Base-by-base conservation (phyloP, 345 rosid species). In the Acer campestre region DNA sequence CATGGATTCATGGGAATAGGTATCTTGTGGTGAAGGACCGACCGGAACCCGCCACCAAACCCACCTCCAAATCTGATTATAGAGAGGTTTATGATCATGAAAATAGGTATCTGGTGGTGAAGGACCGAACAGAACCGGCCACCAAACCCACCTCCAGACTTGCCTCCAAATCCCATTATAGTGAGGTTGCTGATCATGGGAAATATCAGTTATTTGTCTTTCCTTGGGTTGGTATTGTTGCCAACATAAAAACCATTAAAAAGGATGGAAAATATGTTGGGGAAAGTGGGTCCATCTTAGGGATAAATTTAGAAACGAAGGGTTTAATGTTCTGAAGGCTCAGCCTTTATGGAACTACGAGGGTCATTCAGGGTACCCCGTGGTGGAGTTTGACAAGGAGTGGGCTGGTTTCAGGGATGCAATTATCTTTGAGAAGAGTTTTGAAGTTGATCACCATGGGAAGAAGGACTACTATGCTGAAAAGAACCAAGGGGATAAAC, bases 181-280 rank as follows among this genome's bases (percentile, higher is more conserved):
- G 61, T 17, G 12, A 23, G 7, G 4, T 67, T n/a, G 48, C 44
- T 78, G 78, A 78, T 10, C 3, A 20, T 31, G 31, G 23, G 12
- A 27, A 29, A 23, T 68, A 80, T 11, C 77, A 68, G 51, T 44
- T 75, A 82, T 90, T 80, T 86, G 95, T 90, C 62, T 80, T 85
- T 85, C 97, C 97, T 27, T 89, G 92, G 85, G 80, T 79, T 79
- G 98, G 95, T 7, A 58, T 90, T 56, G 58, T 94, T 44, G 95
- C 95, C 0, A 94, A 93, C 78, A 76, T 94, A n/a, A 84, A 79
- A 74, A 89, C 88, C 0, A 72, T 74, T 14, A 0, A 77, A 18
- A 31, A 62, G 51, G 78, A 76, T 67, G 97, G 93, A 40, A 80
- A 73, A 44, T 67, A 49, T 48, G 83, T 90, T 16, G 96, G 90